phyloP scores from a whole-genome alignment of 352 stramenopile genomes.

The Globisporangium cylindrosporum region DNA sequence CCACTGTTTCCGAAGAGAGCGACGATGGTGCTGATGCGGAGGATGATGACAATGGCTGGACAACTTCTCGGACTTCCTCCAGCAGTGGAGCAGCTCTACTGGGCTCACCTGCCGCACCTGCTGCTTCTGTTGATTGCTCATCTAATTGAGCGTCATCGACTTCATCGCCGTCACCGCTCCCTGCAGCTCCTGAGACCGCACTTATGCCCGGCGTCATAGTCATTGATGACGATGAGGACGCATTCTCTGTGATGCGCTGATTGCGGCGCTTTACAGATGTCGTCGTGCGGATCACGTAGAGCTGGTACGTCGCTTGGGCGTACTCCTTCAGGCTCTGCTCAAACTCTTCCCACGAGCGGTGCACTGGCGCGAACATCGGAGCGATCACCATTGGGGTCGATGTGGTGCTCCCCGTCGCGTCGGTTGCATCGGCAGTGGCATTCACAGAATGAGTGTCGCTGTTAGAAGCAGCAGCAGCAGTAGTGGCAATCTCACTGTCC shows the following conservation, averaged over 20 bases:
- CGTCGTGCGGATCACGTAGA: slow-evolving; percentile 78
- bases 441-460: background rate
- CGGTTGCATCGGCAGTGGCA: background rate
- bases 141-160: background rate
- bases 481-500: background rate
- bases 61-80: background rate
- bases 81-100: background rate
- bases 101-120: background rate
- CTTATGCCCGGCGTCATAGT: background rate
- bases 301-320: slow-evolving; percentile 55
- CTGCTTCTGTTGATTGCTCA: background rate
- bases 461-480: background rate
- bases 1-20: background rate
- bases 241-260: slow-evolving; percentile 55
- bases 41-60: background rate
- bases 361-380: slow-evolving; percentile 40
- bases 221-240: slow-evolving; percentile 9
- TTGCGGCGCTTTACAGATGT: slow-evolving; percentile 73
- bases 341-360: slow-evolving; percentile 68
- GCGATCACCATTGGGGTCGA: slow-evolving; percentile 27
- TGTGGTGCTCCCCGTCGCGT: background rate
- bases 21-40: background rate
- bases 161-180: background rate
- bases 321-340: slow-evolving; percentile 61
- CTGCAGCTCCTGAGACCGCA: background rate